Percentiles rank a stretch among this genome's conserved stretches.
Evolutionary conservation across 495 filamentous ascomycete species (phyloP).

Genomic region (Thozetella sp.): DNA sequence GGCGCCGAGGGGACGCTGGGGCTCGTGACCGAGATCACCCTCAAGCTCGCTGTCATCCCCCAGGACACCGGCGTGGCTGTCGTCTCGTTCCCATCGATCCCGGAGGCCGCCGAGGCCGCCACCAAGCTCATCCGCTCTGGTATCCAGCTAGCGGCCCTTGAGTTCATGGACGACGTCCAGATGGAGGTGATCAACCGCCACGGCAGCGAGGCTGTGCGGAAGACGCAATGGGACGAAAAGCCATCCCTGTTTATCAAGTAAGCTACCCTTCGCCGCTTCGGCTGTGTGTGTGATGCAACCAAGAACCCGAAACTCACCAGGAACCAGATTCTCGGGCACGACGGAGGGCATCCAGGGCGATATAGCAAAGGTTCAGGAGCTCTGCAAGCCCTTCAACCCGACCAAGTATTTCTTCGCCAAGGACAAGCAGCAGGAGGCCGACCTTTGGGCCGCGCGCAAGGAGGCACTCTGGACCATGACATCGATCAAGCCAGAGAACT

Average conservation of each 20-base stretch:
- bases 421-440: constrained; percentile 57
- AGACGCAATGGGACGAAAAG: constrained; percentile 56
- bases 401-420: constrained; percentile 61
- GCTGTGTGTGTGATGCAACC: neutral
- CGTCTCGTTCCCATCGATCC: constrained; percentile 62
- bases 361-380: constrained; percentile 30
- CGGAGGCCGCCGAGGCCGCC: constrained; percentile 64
- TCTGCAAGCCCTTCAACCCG: constrained; percentile 47
- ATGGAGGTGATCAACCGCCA: constrained; percentile 71
- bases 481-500: constrained; percentile 45
- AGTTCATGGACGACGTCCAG: constrained; percentile 73
- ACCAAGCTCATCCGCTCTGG: constrained; percentile 65
- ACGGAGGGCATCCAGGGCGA: constrained; percentile 35
- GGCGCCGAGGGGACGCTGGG: constrained; percentile 94
- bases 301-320: neutral
- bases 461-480: constrained; percentile 64
- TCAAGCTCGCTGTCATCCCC: constrained; percentile 68
- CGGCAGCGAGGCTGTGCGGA: constrained; percentile 54
- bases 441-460: constrained; percentile 71
- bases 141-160: constrained; percentile 69
- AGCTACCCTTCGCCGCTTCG: constrained; percentile 16
- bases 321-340: constrained; percentile 25
- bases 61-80: constrained; percentile 66
- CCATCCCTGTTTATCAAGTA: constrained; percentile 80
- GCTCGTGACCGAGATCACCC: constrained; percentile 81